A percentile compares a stretch with the other conserved stretches of the same genome.
Evolutionary conservation across 805 yeast species (phyloP).

Genomic region (Monosporozyma yasuniensis): DNA sequence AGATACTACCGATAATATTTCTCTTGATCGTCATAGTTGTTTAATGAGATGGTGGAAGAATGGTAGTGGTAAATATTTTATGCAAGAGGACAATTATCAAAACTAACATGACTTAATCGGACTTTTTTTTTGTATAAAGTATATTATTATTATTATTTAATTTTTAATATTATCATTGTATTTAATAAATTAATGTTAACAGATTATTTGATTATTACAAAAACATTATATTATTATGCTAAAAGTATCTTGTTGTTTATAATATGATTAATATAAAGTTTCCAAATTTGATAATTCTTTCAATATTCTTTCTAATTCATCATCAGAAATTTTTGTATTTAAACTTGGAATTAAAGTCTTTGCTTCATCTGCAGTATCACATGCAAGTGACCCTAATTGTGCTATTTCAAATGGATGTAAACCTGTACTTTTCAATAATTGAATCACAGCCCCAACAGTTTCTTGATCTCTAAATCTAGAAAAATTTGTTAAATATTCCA

Average conservation of each 20-base stretch:
- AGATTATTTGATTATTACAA: too few relatives aligned
- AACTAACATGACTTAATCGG: background rate
- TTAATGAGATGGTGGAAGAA: constrained; percentile 75
- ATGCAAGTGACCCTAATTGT: constrained; percentile 76
- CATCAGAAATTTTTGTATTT: constrained; percentile 69
- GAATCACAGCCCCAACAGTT: constrained; percentile 89
- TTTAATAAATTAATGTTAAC: too few relatives aligned
- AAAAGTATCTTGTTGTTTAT: too few relatives aligned
- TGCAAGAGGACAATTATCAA: constrained; percentile 10
- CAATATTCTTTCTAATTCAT: constrained; percentile 76
- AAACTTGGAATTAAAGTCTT: constrained; percentile 87
- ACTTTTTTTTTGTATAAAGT: background rate
- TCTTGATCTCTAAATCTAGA: constrained; percentile 88
- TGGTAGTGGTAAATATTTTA: constrained; percentile 36
- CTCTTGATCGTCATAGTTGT: constrained; percentile 48
- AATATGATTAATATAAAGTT: constrained; percentile 34
- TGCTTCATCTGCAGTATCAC: constrained; percentile 97
- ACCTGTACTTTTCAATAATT: constrained; percentile 60
- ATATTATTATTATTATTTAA: background rate
- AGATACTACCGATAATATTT: constrained; percentile 38
- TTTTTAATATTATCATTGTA: background rate
- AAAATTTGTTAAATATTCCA: constrained; percentile 76
- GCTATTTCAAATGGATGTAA: constrained; percentile 95
- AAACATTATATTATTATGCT: too few relatives aligned
- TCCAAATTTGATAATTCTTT: constrained; percentile 74